Evolutionary conservation across 2,329 filamentous ascomycete genomes (phyloP), one percentile per base, ranked within the genome.

Genomic region (Penicillium sumatraense): DNA sequence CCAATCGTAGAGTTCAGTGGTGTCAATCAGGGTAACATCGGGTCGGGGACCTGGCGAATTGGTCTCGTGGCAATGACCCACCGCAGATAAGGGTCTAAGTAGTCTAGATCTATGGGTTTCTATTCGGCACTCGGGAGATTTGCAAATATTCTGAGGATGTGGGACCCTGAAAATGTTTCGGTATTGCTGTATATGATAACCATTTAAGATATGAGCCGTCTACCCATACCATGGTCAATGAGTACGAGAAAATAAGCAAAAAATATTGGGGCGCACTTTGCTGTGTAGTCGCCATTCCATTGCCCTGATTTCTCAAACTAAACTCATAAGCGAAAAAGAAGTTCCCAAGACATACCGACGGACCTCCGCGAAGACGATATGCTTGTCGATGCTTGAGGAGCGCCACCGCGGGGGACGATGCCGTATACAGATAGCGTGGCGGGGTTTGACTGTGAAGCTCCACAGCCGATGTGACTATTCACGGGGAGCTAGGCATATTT

Each of bases 11-110:
- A 5, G 4, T 18, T 46, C 5, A 18, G 26, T 8, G 26, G 21
- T 46, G 42, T 18, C 8, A 46, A 46, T 46, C 21, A 46, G 42
- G 42, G 40, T 46, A 14, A 46, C 42, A 46, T 46, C 42, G 42
- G 16, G 21, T 27, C 40, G 40, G 16, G 23, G 23, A 29, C 23
- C 41, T 44, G 41, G 42, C 42, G 16, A 46, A 46, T 31, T 46
- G 27, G 42, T 21, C 42, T 29, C 42, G n/a, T 44, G 23, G 41
- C 3, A 27, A 8, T 13, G 27, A 16, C 16, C 42, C 42, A 46
- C 42, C 14, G 16, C 10, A 46, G 42, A 46, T 46, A 46, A 46
- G 42, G 27, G 41, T 44, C 24, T 23, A 44, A 24, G 29, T 33
- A 18, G 41, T 44, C 24, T 23, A 44, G 41, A 44, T 33, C n/a